Evolutionary conservation across 257 asterid species (phyloP).

Genomic region (Jacaranda copaia): DNA sequence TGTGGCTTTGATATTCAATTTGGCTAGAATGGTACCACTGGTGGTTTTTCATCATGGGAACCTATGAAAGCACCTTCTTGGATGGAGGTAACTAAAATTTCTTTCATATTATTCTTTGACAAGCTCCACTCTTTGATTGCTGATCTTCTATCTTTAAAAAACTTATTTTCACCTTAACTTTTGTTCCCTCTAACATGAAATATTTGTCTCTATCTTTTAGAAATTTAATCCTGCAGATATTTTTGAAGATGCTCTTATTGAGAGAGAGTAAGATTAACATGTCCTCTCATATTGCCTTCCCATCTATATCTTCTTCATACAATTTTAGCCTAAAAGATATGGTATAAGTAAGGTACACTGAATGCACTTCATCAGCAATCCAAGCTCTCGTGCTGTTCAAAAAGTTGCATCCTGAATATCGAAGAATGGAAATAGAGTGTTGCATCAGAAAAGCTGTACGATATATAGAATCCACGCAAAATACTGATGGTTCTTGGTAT

Average conservation of each 20-base stretch:
- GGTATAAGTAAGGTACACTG: conserved; percentile 45
- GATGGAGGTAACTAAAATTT: conserved; percentile 46
- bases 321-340: background rate
- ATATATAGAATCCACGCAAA: conserved; percentile 47
- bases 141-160: background rate
- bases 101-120: background rate
- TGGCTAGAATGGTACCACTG: conserved; percentile 24
- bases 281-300: background rate
- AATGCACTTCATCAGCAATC: conserved; percentile 57
- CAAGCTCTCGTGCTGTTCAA: conserved; percentile 45
- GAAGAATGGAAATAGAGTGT: conserved; percentile 46
- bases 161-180: background rate
- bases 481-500: conserved; percentile 55
- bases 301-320: background rate
- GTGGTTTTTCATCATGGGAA: conserved; percentile 60
- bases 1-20: background rate
- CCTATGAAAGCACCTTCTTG: conserved; percentile 46
- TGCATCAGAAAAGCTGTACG: conserved; percentile 42
- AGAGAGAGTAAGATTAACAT: conserved; percentile 46
- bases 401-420: conserved; percentile 44
- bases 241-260: conserved; percentile 48
- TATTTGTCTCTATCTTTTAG: conserved; percentile 22
- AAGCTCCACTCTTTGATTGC: background rate
- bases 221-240: conserved; percentile 53
- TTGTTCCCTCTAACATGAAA: background rate